A percentile compares a stretch with the other conserved stretches of the same genome.
Evolutionary conservation across 805 yeast species (phyloP).

Genomic region (Danielozyma ontarioensis): DNA sequence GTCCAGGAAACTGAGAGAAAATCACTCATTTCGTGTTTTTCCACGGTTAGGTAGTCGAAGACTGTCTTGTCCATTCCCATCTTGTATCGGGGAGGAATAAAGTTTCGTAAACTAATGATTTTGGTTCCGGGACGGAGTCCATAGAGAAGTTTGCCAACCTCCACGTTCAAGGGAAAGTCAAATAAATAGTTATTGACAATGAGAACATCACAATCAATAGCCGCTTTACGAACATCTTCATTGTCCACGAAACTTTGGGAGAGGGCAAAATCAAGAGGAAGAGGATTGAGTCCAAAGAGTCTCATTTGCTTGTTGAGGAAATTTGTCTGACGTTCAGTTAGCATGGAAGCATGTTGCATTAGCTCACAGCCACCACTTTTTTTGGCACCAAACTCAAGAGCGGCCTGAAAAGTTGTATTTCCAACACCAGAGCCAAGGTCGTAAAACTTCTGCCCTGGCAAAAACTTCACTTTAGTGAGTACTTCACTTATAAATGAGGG

Average conservation of each 20-base stretch:
- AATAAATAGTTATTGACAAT: constrained; percentile 81
- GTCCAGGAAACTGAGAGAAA: constrained; percentile 88
- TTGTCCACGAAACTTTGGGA: constrained; percentile 70
- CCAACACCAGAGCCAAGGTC: constrained; percentile 96
- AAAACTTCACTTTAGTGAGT: constrained; percentile 51
- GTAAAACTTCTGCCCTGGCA: constrained; percentile 55
- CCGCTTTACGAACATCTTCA: constrained; percentile 45
- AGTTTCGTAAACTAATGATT: constrained; percentile 72
- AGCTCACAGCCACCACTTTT: constrained; percentile 84
- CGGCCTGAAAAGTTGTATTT: constrained; percentile 84
- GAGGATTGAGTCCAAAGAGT: constrained; percentile 60
- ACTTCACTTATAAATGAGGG: constrained; percentile 72
- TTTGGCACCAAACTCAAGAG: constrained; percentile 75
- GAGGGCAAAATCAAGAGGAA: constrained; percentile 53
- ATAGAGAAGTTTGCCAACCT: constrained; percentile 59
- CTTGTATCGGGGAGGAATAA: constrained; percentile 71
- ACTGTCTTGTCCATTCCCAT: constrained; percentile 52
- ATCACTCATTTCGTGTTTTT: constrained; percentile 54
- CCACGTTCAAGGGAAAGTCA: constrained; percentile 65
- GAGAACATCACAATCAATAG: constrained; percentile 64
- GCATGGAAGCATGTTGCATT: constrained; percentile 72
- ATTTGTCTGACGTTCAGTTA: constrained; percentile 55
- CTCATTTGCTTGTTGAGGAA: constrained; percentile 57
- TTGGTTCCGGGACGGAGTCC: constrained; percentile 69
- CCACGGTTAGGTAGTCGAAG: constrained; percentile 60